A percentile compares a stretch with the other conserved stretches of the same genome.
These are phyloP conservation scores for Vigna hirtella DNA, from an alignment of 306 rosid genomes.

Conservation along the genomic window DNA sequence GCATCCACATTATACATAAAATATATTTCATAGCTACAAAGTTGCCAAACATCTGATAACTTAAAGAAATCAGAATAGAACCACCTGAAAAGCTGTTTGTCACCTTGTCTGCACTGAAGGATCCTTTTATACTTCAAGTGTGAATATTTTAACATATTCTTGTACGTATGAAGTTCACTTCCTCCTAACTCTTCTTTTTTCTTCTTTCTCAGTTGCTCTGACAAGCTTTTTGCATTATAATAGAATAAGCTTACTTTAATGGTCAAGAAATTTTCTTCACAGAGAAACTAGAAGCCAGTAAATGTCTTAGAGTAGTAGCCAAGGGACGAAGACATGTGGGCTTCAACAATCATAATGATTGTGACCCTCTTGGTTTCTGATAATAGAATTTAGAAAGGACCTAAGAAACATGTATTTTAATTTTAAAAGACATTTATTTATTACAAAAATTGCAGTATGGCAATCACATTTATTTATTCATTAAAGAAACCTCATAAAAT, in stretches of 20 bases:
- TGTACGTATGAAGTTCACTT: constrained; percentile 29
- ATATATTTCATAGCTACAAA: constrained; percentile 28
- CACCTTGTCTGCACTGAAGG: constrained; percentile 46
- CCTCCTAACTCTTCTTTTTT: constrained; percentile 21
- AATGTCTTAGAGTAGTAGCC: constrained; percentile 46
- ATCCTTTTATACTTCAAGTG: constrained; percentile 39
- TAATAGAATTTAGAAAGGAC: constrained; percentile 46
- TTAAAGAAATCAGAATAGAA: constrained; percentile 40
- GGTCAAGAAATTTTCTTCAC: constrained; percentile 28
- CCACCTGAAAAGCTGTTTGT: constrained; percentile 54
- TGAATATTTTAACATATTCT: constrained; percentile 24
- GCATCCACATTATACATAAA: constrained; percentile 12
- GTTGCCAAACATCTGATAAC: constrained; percentile 34
- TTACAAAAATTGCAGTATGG: not conserved
- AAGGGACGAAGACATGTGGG: constrained; percentile 51
- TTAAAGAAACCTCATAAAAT: constrained; percentile 42
- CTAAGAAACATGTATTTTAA: constrained; percentile 42
- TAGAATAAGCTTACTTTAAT: constrained; percentile 44
- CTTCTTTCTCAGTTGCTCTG: constrained; percentile 2
- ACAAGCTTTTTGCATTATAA: constrained; percentile 15
- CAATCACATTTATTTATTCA: constrained; percentile 36
- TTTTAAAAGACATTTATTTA: constrained; percentile 17
- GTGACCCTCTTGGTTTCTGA: constrained; percentile 40
- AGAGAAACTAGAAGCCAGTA: constrained; percentile 24
- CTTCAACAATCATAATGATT: constrained; percentile 46